Evolutionary conservation across 1,284 basidiomycete species (phyloP), one percentile per base, ranked within the genome.

Genomic region (Malassezia psittaci): DNA sequence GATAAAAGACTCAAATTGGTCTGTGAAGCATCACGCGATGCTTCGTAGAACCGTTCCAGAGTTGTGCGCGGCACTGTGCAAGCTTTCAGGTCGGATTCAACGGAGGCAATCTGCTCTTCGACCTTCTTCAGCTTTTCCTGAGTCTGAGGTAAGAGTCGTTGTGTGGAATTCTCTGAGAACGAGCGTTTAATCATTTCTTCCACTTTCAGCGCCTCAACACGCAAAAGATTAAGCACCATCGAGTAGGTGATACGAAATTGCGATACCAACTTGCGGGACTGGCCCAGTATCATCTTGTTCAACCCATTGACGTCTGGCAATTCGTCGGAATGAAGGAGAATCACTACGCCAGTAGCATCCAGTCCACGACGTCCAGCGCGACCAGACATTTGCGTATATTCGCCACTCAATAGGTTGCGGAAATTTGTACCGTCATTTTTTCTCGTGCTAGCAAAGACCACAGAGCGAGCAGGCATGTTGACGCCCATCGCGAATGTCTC

Each of bases 131-230:
- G 86, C 74, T 86, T 83, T 71, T 85, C 83, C 76, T 96, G 89
- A 63, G 96, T 89, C 54, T 96, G 89, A 1, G 94, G 94, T 18
- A 96, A 79, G 51, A 96, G 78, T 50, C 85, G 82, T 70, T 99
- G 94, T 0, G 91, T 86, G 0, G 90, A 85, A 69, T 98, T 98
- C 78, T 99, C 94, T 3, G 93, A 96, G 77, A 99, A 98, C 72
- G 88, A 91, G 36, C 94, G 82, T 77, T 98, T 98, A 76, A 99
- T 98, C 94, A 99, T 98, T 75, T 98, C 94, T 72, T 99, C 94
- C 8, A 99, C 94, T 61, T 85, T 82, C 35, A 99, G 80, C 2
- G 94, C 90, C 73, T 99, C 94, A 8, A 98, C 93, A 32, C 94
- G 85, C 15, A 99, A 81, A 40, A 99, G 77, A 73, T 99, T 99